Evolutionary conservation across 108 stramenopile species (phyloP).

Genomic region (Stephanodiscus minutulus): DNA sequence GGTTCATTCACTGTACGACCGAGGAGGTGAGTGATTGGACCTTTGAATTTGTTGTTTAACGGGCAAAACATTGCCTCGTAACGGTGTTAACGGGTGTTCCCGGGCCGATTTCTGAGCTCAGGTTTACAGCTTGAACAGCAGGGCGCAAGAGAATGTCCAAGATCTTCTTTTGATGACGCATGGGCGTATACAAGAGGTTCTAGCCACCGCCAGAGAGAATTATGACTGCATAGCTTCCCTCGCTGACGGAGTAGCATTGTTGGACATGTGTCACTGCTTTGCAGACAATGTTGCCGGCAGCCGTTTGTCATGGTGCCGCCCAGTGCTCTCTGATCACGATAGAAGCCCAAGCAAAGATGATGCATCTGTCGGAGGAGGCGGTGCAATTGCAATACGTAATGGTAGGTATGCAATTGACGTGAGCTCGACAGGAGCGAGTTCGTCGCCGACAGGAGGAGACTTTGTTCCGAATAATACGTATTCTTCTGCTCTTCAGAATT

Average conservation of each 20-base stretch:
- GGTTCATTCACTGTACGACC: conserved; percentile 83
- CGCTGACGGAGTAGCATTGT: conserved; percentile 83
- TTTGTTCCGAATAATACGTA: conserved; percentile 86
- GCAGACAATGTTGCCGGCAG: conserved; percentile 85
- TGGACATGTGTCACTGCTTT: conserved; percentile 89
- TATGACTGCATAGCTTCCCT: conserved; percentile 83
- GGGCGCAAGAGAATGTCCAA: conserved; percentile 88
- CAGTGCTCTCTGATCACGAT: conserved; percentile 54
- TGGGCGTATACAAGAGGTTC: conserved; percentile 79
- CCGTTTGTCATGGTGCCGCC: conserved; percentile 77
- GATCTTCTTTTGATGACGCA: conserved; percentile 87
- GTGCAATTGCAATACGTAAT: conserved; percentile 71
- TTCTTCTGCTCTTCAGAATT: conserved; percentile 58
- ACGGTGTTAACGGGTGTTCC: neutral
- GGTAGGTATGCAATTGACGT: conserved; percentile 83
- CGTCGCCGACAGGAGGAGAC: conserved; percentile 21
- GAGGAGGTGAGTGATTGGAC: conserved; percentile 61
- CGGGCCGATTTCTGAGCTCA: neutral
- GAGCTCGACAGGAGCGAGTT: conserved; percentile 22
- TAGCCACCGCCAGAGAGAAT: conserved; percentile 70
- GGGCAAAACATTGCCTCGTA: neutral
- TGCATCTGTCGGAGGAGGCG: conserved; percentile 27
- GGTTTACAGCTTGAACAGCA: conserved; percentile 74
- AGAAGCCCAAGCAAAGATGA: conserved; percentile 16
- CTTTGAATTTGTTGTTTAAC: conserved; percentile 5